Evolutionary conservation across 495 filamentous ascomycete species (phyloP), one percentile per base, ranked within the genome.

Genomic region (Hamigera avellanea): DNA sequence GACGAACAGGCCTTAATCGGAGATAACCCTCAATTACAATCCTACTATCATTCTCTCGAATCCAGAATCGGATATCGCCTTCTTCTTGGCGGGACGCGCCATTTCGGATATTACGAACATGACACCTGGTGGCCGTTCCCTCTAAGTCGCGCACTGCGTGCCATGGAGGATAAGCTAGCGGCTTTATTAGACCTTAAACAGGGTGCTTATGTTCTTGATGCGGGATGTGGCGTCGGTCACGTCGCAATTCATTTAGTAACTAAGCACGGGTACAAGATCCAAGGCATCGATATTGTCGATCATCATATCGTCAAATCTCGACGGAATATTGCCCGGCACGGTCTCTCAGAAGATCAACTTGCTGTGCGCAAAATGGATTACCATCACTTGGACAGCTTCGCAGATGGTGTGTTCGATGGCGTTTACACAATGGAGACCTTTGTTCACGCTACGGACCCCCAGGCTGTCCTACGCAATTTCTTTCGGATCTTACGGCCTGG

Each of bases 341-440:
- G 55, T 15, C 47, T 76, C 1, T 14, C 35, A 8, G 45, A 64
- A 17, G 46, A 49, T 18, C 32, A 40, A 17, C 39, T 76, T n/a
- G 45, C 48, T 1, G 62, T 66, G 14, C 48, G 45, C 2, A 60
- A 54, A 37, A 67, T 61, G 47, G 67, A 76, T 48, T 76, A 75
- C 45, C 70, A 75, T 45, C 56, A 73, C 40, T 54, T 76, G 1
- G 53, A 67, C 7, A 37, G 35, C 9, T 53, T 70, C 23, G 38
- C 42, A 6, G 33, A 42, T 23, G 45, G 46, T 8, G 63, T 57
- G 0, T 62, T 70, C 36, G 68, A 76, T 40, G 73, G 73, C 13
- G 44, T 68, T 33, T 78, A 75, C 45, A 75, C 70, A 2, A 72
- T 73, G 65, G 72, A 76, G 42, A 76, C 70, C 0, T 66, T 76